Evolutionary conservation across 768 basidiomycete genomes (phyloP).

Genomic region (Porpolomopsis calyptriformis): DNA sequence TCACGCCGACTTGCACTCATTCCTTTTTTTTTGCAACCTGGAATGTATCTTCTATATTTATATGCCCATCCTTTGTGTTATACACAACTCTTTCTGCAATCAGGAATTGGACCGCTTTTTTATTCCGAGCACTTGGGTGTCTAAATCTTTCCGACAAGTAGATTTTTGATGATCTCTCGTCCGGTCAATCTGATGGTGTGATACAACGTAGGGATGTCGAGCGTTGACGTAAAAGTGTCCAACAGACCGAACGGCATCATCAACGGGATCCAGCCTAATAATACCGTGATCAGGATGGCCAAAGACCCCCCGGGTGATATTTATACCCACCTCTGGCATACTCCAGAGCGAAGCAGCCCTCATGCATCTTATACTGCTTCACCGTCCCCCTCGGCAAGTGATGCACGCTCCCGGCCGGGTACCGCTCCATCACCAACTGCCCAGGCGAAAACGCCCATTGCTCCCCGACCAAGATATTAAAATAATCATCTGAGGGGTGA

Average conservation of each 20-base stretch:
- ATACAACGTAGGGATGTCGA: constrained; percentile 77
- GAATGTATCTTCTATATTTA: not conserved
- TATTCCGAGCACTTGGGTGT: not conserved
- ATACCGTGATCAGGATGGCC: not conserved
- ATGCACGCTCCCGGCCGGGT: constrained; percentile 77
- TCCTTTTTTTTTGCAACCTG: not conserved
- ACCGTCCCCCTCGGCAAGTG: constrained; percentile 69
- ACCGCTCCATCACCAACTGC: constrained; percentile 73
- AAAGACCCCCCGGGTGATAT: not conserved
- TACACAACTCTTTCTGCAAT: no score
- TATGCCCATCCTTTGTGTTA: not conserved
- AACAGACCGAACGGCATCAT: constrained; percentile 94
- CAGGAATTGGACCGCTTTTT: not conserved
- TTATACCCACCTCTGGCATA: constrained; percentile 70
- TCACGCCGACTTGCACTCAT: not conserved
- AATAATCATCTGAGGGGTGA: constrained; percentile 97
- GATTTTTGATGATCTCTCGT: constrained; percentile 73
- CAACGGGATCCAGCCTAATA: constrained; percentile 95
- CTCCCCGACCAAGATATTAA: constrained; percentile 88
- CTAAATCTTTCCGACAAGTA: constrained; percentile 82
- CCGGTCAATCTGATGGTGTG: constrained; percentile 68
- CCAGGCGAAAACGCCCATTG: constrained; percentile 90
- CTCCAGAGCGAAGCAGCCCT: constrained; percentile 92
- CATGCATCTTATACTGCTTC: constrained; percentile 98
- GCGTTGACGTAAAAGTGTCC: constrained; percentile 77